Conservation (phyloP, 345 rosid genomes). For the Arabidopsis arenosa region DNA sequence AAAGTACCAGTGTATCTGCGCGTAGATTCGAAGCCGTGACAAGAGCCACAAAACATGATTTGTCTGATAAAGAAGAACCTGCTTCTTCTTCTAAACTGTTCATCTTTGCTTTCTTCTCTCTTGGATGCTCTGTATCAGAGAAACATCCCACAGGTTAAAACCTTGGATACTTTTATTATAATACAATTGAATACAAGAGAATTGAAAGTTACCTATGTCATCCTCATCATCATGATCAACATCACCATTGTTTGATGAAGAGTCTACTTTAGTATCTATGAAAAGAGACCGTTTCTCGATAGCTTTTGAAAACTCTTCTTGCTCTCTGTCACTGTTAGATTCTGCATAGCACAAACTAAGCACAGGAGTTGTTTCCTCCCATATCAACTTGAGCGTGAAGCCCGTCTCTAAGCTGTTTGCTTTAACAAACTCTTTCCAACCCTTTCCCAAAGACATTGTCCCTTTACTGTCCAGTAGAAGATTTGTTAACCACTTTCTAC, state of each 20-base stretch:
- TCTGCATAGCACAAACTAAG: constrained; percentile 10
- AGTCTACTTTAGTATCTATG: neutral
- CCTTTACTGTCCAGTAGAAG: neutral
- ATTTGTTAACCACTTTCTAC: neutral
- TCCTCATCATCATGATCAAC: neutral
- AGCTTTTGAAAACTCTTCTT: no score
- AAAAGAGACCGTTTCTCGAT: no score
- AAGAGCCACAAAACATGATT: constrained; percentile 6
- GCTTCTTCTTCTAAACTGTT: neutral
- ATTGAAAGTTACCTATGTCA: neutral
- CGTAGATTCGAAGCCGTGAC: constrained; percentile 13
- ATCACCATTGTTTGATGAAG: neutral
- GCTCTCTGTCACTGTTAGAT: constrained; percentile 9
- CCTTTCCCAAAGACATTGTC: constrained; percentile 6
- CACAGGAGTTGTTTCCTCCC: constrained; percentile 24
- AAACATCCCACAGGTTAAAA: neutral
- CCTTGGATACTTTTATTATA: neutral
- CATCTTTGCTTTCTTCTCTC: constrained; percentile 14
- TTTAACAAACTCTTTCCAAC: constrained; percentile 9
- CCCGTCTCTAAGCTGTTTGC: neutral
- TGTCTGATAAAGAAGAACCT: neutral
- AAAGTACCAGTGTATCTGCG: constrained; percentile 18
- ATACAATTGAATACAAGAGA: neutral
- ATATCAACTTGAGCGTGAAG: constrained; percentile 9
- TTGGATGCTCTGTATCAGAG: neutral